These are phyloP conservation scores for Epithemia pelagica DNA, from an alignment of 108 stramenopile genomes.

Conservation along the genomic window DNA sequence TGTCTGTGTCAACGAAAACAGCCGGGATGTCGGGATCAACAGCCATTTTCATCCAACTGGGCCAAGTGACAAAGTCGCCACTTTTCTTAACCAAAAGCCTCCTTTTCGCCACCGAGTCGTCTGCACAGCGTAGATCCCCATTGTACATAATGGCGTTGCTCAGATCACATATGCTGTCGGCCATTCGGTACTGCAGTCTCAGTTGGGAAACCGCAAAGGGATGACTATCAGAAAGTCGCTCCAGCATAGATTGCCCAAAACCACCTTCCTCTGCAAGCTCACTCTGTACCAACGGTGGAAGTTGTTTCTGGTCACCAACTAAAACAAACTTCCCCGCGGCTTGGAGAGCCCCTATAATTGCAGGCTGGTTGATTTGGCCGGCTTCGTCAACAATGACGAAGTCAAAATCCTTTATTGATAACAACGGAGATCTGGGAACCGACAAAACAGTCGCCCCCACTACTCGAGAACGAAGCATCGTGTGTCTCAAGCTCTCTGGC, in stretches of 20 bases:
- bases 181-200: slow-evolving; percentile 95
- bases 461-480: slow-evolving; percentile 56
- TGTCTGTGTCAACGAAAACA: slow-evolving; percentile 87
- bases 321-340: slow-evolving; percentile 84
- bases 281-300: slow-evolving; percentile 90
- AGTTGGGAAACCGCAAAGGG: slow-evolving; percentile 76
- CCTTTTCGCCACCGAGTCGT: slow-evolving; percentile 48
- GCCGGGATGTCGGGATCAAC: slow-evolving; percentile 67
- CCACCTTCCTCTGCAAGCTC: slow-evolving; percentile 76
- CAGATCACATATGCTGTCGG: slow-evolving; percentile 82
- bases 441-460: slow-evolving; percentile 84
- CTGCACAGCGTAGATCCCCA: slow-evolving; percentile 81
- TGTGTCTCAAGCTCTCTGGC: slow-evolving; percentile 38
- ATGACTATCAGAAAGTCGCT: slow-evolving; percentile 76
- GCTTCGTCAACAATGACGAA: slow-evolving; percentile 98
- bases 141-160: slow-evolving; percentile 85
- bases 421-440: slow-evolving; percentile 63
- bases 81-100: slow-evolving; percentile 24
- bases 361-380: slow-evolving; percentile 93
- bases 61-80: slow-evolving; percentile 22
- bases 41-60: slow-evolving; percentile 40
- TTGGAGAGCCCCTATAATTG: slow-evolving; percentile 80
- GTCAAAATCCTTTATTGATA: slow-evolving; percentile 83
- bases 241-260: slow-evolving; percentile 87
- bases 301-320: slow-evolving; percentile 97